phyloP scores from a whole-genome alignment of 1,139 yeast species.

The Diutina mesorugosa region DNA sequence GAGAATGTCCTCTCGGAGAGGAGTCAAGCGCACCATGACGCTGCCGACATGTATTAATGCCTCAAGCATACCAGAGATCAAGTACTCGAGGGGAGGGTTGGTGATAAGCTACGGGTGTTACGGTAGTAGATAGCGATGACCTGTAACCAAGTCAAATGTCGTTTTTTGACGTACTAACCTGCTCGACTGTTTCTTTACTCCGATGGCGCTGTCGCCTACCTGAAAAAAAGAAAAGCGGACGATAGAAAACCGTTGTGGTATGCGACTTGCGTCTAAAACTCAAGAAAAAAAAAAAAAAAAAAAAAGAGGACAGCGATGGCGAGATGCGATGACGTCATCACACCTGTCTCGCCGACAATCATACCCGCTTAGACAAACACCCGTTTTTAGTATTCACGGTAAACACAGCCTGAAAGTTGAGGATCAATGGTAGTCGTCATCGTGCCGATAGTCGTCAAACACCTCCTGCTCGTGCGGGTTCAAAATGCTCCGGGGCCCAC shows the following conservation, averaged over 20 bases:
- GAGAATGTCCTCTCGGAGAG: background rate
- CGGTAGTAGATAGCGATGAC: too few relatives aligned
- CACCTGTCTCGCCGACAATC: background rate
- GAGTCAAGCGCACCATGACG: background rate
- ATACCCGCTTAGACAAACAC: background rate
- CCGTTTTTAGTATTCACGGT: background rate
- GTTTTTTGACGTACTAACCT: too few relatives aligned
- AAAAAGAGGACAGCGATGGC: background rate
- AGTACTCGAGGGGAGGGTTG: background rate
- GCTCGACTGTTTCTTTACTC: too few relatives aligned
- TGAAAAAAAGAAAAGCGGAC: background rate
- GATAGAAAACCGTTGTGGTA: background rate
- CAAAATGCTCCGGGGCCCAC: background rate
- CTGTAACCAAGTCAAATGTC: too few relatives aligned
- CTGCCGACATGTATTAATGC: background rate
- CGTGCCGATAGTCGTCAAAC: conserved; percentile 1
- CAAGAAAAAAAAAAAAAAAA: background rate
- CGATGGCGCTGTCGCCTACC: too few relatives aligned
- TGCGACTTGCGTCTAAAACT: background rate
- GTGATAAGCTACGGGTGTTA: too few relatives aligned
- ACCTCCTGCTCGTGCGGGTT: conserved; percentile 1
- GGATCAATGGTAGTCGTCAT: background rate
- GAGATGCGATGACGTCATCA: background rate
- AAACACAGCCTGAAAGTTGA: background rate
- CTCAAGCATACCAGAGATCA: background rate